Base-by-base conservation (phyloP, 2,329 filamentous ascomycete genomes). In the Sporothrix phasma region DNA sequence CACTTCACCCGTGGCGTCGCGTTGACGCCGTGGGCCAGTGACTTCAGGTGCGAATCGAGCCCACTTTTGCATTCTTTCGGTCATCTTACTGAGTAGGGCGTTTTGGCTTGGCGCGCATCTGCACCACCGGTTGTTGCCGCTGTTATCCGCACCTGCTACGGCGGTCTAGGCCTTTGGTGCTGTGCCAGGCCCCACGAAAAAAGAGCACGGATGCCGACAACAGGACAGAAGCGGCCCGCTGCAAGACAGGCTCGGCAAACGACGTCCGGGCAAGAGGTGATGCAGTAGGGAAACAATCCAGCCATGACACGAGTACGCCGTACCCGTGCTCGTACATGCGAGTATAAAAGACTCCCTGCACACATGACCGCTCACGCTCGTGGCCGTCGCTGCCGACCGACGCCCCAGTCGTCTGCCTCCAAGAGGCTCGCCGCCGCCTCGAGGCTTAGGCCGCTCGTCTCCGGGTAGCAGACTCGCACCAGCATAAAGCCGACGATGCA, bases 391-490 rank as follows among this genome's bases (percentile, higher is more conserved):
- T 56, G 39, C 29, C 64, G 64, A 68, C 76, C 75, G 26, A 90
- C 85, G 0, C 90, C 90, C 88, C 88, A 95, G 5, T 86, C 88
- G 66, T 88, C 89, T 64, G 87, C 73, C 69, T 84, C 85, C 61
- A 96, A 75, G 67, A 96, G 75, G 15, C 80, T 81, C 6, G 88
- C 86, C 6, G 90, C 88, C 72, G 93, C 90, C 76, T 97, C 92
- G 6, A 96, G 77, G 67, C 85, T 87, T 72, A 96, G 74, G 0
- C 92, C 91, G 64, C 85, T 88, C 65, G 91, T 96, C 78, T 96
- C 92, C 0, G 92, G 92, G 75, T 96, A 96, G 43, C 92, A 88
- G 31, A 74, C 75, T 82, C 86, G 91, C 11, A 95, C 81, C 6
- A 81, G 77, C 24, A 80, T 71, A 81, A 89, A 94, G 0, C 90